phyloP scores from a whole-genome alignment of 1,139 yeast species.

The Yamadazyma atmosphaerica region DNA sequence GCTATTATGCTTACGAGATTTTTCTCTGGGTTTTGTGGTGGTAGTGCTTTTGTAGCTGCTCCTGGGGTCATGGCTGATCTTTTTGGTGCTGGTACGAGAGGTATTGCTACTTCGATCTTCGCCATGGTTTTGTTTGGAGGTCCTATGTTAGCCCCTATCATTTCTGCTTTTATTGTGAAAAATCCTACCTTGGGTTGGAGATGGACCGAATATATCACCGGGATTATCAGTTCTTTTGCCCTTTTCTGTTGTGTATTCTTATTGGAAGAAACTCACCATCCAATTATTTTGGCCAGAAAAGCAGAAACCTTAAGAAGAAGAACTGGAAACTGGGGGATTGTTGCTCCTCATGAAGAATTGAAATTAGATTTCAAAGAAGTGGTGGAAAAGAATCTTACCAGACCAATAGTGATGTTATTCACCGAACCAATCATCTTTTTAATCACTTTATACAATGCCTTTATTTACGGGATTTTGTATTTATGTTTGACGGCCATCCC shows the following conservation, averaged over 20 bases:
- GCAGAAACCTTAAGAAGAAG: conserved; percentile 58
- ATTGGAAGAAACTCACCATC: conserved; percentile 49
- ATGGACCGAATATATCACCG: conserved; percentile 56
- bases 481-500: conserved; percentile 78
- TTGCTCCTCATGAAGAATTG: conserved; percentile 77
- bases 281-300: conserved; percentile 51
- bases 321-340: conserved; percentile 70
- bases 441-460: conserved; percentile 71
- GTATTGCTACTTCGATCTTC: conserved; percentile 31
- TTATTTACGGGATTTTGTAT: conserved; percentile 79
- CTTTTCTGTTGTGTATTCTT: conserved; percentile 27
- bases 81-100: conserved; percentile 30
- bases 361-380: conserved; percentile 60
- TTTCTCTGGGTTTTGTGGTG: conserved; percentile 39
- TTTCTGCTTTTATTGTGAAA: conserved; percentile 33
- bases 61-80: conserved; percentile 43
- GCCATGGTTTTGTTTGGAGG: conserved; percentile 40
- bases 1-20: conserved; percentile 40
- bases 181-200: conserved; percentile 48
- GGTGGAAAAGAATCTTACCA: conserved; percentile 60
- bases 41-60: conserved; percentile 39
- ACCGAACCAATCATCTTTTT: conserved; percentile 71
- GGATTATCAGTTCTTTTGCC: conserved; percentile 42
- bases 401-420: conserved; percentile 67
- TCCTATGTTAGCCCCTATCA: conserved; percentile 42